Conservation (phyloP, 176 grass and related monocot genomes). For the Miscanthus lutarioriparius region DNA sequence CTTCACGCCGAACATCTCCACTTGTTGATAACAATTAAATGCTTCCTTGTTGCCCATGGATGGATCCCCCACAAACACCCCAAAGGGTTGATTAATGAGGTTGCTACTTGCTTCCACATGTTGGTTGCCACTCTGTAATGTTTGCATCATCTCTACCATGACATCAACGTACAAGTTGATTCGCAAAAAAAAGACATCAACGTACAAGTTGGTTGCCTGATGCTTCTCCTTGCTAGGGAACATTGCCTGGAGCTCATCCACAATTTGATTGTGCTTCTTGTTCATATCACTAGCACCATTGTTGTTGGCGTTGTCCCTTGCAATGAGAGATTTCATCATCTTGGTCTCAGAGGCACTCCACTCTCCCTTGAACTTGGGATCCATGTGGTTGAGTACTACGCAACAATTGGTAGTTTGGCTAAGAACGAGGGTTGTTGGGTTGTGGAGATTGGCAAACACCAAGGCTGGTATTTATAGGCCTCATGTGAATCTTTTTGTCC, state of each 20-base stretch:
- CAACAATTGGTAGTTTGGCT: neutral
- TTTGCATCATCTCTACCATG: neutral
- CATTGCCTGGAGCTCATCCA: neutral
- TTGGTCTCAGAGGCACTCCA: neutral
- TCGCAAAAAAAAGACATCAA: neutral
- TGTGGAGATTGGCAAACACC: neutral
- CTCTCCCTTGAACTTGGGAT: neutral
- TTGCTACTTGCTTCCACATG: neutral
- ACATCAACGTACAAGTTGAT: conserved; percentile 27
- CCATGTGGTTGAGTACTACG: neutral
- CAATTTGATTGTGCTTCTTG: conserved; percentile 13
- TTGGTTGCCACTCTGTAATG: neutral
- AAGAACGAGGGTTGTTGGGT: neutral
- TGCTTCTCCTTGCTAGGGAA: conserved; percentile 20
- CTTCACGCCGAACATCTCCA: neutral
- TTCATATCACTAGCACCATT: neutral
- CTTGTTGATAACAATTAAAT: neutral
- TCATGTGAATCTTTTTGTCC: neutral
- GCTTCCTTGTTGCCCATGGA: neutral
- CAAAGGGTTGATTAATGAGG: neutral
- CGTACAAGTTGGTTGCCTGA: conserved; percentile 20
- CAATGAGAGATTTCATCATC: neutral
- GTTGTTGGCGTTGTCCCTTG: neutral
- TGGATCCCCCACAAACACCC: neutral
- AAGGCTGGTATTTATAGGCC: neutral